Base-by-base conservation (phyloP, 192 early-diverging fungal species). In the Oehlia diaphana region DNA sequence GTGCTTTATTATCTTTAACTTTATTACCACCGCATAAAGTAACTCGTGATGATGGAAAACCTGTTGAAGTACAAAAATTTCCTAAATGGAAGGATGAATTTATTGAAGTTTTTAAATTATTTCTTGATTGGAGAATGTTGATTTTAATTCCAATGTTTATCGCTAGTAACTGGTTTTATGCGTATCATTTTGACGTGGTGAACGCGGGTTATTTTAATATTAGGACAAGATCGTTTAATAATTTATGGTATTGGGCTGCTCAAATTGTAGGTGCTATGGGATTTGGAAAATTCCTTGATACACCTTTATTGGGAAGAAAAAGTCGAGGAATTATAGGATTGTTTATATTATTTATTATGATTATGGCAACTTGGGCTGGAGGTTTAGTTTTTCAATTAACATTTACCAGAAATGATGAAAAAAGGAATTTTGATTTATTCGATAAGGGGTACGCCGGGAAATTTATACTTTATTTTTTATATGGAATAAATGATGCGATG, bases 131-230 rank as follows among this genome's bases (percentile, higher is more conserved):
- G 84, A 87, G 87, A 74, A 91, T 94, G 84, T 47, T 94, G n/a
- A 69, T 89, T 50, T 86, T 95, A 33, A 83, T 90, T 31, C 94
- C 94, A 53, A 84, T 92, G 82, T 93, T 90, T 81, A 39, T 91
- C 42, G 87, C 89, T 26, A 92, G 91, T 76, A 96, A 96, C 83
- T 93, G 93, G 90, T 93, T 92, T 87, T 94, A 93, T 83, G 87
- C 91, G 2, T 93, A 93, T 82, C 92, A 95, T 49, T 78, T 78
- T 39, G 62, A 78, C n/a, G 86, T 81, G 26, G 86, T 88, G 79
- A 92, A 94, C 75, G 90, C 90, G 14, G 81, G 82, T 23, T 89
- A 91, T 80, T 94, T 94, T 76, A 91, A 87, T 14, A 49, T 90
- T 76, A 92, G 92, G 50, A 91, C 93, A 28, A 90, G 92, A 74